Conservation (phyloP, 805 yeast species). For the Naumovozyma dairenensis region DNA sequence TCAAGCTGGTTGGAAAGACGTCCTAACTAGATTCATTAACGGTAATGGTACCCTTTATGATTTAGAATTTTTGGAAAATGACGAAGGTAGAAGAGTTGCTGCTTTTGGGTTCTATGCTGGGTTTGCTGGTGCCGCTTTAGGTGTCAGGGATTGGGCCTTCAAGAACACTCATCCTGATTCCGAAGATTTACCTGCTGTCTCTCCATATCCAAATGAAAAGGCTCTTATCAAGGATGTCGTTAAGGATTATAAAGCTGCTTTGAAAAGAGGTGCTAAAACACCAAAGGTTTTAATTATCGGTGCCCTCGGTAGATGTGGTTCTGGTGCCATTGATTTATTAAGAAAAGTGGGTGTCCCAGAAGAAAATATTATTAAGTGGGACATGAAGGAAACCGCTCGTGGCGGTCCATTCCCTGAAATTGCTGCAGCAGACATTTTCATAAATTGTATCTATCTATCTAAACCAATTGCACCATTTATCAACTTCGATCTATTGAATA, state of each 20-base stretch:
- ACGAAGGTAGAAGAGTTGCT: slow-evolving; percentile 95
- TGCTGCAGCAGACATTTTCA: slow-evolving; percentile 74
- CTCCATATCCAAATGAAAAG: slow-evolving; percentile 74
- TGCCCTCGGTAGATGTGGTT: slow-evolving; percentile 97
- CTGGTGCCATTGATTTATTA: slow-evolving; percentile 86
- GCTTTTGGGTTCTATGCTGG: slow-evolving; percentile 99
- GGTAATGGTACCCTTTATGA: slow-evolving; percentile 91
- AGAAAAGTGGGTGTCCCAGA: slow-evolving; percentile 82
- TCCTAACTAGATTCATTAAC: slow-evolving; percentile 74
- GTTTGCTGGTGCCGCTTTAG: slow-evolving; percentile 99
- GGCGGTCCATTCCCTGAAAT: slow-evolving; percentile 98
- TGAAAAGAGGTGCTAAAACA: slow-evolving; percentile 47
- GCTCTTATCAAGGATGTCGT: slow-evolving; percentile 66
- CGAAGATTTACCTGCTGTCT: slow-evolving; percentile 66
- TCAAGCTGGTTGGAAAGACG: slow-evolving; percentile 96
- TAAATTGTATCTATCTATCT: slow-evolving; percentile 93
- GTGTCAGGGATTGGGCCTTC: slow-evolving; percentile 88
- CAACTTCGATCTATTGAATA: slow-evolving; percentile 57
- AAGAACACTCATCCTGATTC: slow-evolving; percentile 64
- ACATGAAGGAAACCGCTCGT: slow-evolving; percentile 87
- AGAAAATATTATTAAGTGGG: slow-evolving; percentile 82
- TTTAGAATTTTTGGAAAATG: slow-evolving; percentile 88
- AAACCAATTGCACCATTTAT: slow-evolving; percentile 90
- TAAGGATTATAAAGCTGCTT: slow-evolving; percentile 46
- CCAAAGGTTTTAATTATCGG: slow-evolving; percentile 89